Conservation (phyloP, 352 stramenopile species). For the Globisporangium emineosum region DNA sequence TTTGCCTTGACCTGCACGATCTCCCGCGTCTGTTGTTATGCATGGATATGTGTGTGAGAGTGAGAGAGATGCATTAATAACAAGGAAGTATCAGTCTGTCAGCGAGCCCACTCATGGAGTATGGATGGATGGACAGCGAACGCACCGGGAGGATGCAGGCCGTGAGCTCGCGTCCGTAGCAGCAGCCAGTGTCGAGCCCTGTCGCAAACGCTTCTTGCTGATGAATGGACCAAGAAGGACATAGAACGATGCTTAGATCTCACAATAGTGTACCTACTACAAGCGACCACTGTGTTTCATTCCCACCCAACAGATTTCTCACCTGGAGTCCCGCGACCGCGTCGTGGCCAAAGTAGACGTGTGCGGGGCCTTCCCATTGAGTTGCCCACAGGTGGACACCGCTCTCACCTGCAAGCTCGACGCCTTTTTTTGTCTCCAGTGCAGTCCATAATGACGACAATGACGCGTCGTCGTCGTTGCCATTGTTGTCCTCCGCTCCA, state of each 20-base stretch:
- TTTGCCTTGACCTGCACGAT: conserved; percentile 18
- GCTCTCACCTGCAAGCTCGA: conserved; percentile 15
- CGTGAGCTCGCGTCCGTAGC: conserved; percentile 85
- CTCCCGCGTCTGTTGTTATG: conserved; percentile 9
- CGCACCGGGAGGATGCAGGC: conserved; percentile 84
- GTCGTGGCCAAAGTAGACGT: conserved; percentile 92
- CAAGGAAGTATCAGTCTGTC: not conserved
- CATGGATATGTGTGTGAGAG: not conserved
- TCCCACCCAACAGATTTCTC: not conserved
- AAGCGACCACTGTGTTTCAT: too few relatives aligned
- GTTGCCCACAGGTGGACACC: conserved; percentile 67
- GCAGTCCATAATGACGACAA: conserved; percentile 15
- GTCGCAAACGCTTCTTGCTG: conserved; percentile 87
- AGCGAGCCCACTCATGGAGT: too few relatives aligned
- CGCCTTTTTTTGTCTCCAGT: conserved; percentile 31
- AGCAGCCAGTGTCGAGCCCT: conserved; percentile 90
- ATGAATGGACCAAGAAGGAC: not conserved
- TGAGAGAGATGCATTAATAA: not conserved
- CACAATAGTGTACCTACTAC: not conserved
- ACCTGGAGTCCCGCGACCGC: conserved; percentile 80
- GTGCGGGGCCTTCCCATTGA: conserved; percentile 71
- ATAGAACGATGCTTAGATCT: not conserved
- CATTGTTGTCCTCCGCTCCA: conserved; percentile 29
- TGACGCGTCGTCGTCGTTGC: conserved; percentile 9
- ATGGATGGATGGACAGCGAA: not conserved